A percentile compares a stretch with the other conserved stretches of the same genome.
These are phyloP conservation scores for Somion occarium DNA, from an alignment of 1,284 basidiomycete genomes.

Conservation along the genomic window DNA sequence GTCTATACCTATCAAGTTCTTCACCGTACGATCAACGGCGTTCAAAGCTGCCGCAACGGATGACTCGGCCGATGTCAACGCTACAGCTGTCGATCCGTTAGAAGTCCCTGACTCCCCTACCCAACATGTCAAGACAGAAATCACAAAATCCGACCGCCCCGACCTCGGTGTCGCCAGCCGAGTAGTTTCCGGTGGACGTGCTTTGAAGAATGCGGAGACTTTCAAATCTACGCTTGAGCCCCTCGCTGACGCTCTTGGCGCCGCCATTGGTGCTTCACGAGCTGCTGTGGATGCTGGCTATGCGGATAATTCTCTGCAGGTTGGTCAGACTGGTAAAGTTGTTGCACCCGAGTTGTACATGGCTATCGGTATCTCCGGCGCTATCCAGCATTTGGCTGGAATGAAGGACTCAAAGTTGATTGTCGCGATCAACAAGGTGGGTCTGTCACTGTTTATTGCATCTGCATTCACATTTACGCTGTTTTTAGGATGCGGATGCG, in stretches of 20 bases:
- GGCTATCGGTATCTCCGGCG: constrained; percentile 95
- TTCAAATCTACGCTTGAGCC: constrained; percentile 90
- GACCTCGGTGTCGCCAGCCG: constrained; percentile 86
- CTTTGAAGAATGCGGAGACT: constrained; percentile 92
- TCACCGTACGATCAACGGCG: constrained; percentile 94
- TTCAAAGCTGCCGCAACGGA: constrained; percentile 70
- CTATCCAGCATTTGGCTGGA: constrained; percentile 97
- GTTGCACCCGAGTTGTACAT: constrained; percentile 95
- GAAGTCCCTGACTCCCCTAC: constrained; percentile 60
- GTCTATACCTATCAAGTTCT: constrained; percentile 81
- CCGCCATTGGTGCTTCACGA: constrained; percentile 95
- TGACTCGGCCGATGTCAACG: constrained; percentile 48
- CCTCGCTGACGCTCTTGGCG: constrained; percentile 89
- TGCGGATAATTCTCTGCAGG: constrained; percentile 96
- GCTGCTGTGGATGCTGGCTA: constrained; percentile 99
- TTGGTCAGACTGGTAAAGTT: constrained; percentile 98
- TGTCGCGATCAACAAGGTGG: constrained; percentile 95
- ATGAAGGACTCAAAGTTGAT: constrained; percentile 99
- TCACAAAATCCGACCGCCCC: constrained; percentile 91
- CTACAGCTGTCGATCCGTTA: constrained; percentile 66
- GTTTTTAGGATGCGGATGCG: constrained; percentile 83
- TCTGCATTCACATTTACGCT: constrained; percentile 7
- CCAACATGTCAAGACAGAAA: constrained; percentile 78
- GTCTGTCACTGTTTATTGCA: constrained; percentile 8
- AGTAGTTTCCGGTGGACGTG: constrained; percentile 94